Percentiles rank a stretch among this genome's conserved stretches.
Evolutionary conservation across 495 filamentous ascomycete genomes (phyloP).

Genomic region (Astrocystis sublimbata): DNA sequence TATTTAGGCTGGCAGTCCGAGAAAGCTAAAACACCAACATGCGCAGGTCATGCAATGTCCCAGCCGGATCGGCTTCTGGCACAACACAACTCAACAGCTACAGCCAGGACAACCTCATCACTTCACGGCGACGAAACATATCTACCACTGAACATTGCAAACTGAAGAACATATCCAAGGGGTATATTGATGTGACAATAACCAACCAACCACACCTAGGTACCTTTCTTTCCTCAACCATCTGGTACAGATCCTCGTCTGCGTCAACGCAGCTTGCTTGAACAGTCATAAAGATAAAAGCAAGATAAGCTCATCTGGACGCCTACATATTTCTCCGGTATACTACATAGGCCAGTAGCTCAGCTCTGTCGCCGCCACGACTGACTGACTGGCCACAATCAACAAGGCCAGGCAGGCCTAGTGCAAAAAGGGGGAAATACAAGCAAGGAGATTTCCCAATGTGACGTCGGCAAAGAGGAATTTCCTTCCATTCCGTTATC

Average conservation of each 20-base stretch:
- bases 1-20: not conserved
- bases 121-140: not conserved
- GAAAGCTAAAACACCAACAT: not conserved
- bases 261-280: no score
- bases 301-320: not conserved
- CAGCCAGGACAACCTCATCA: not conserved
- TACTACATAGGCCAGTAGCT: slow-evolving; percentile 13
- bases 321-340: not conserved
- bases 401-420: not conserved
- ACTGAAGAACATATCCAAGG: slow-evolving; percentile 12
- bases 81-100: not conserved
- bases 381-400: not conserved
- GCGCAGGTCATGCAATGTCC: not conserved
- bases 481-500: not conserved
- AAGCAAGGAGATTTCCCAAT: slow-evolving; percentile 6
- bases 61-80: not conserved
- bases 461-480: slow-evolving; percentile 7
- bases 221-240: not conserved
- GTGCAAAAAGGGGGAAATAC: not conserved
- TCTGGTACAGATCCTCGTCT: no score
- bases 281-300: not conserved
- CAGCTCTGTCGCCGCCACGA: not conserved
- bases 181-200: slow-evolving; percentile 9
- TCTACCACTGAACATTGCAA: not conserved
- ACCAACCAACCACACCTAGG: not conserved